phyloP scores from a whole-genome alignment of 2,329 filamentous ascomycete genomes.

The Xylariaceae sp. region DNA sequence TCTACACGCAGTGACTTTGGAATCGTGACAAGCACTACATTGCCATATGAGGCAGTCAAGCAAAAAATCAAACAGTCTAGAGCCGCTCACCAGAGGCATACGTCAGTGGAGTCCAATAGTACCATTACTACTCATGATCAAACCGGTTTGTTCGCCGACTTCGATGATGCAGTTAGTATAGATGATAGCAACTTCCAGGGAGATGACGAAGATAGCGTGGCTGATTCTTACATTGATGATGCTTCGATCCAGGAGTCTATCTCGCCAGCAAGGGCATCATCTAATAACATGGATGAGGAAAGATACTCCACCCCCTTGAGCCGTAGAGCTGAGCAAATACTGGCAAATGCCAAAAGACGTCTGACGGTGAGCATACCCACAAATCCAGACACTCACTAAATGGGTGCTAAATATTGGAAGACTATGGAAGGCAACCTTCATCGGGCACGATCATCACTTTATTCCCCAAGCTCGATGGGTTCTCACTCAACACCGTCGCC shows the following conservation, averaged over 20 bases:
- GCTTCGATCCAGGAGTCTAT: slow-evolving; percentile 42
- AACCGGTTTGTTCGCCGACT: slow-evolving; percentile 60
- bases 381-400: background rate
- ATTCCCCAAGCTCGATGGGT: slow-evolving; percentile 48
- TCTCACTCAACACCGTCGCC: slow-evolving; percentile 62
- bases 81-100: slow-evolving; percentile 54
- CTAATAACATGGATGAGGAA: slow-evolving; percentile 55
- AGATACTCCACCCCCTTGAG: slow-evolving; percentile 78
- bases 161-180: slow-evolving; percentile 66
- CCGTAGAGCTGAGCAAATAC: slow-evolving; percentile 83
- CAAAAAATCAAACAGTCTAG: slow-evolving; percentile 47
- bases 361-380: slow-evolving; percentile 70
- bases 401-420: slow-evolving; percentile 53
- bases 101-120: slow-evolving; percentile 65
- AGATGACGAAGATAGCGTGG: slow-evolving; percentile 69
- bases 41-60: slow-evolving; percentile 49
- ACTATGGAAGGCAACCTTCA: slow-evolving; percentile 92
- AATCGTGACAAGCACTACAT: slow-evolving; percentile 35
- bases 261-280: slow-evolving; percentile 33
- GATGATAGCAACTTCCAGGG: slow-evolving; percentile 71
- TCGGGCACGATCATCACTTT: slow-evolving; percentile 74
- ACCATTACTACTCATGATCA: slow-evolving; percentile 62
- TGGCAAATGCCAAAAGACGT: slow-evolving; percentile 89
- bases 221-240: slow-evolving; percentile 60
- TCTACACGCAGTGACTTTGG: slow-evolving; percentile 41